Percentiles rank a stretch among this genome's conserved stretches.
These are phyloP conservation scores for Cryptosporidium baileyi DNA, from an alignment of 169 alveolate species.

Conservation along the genomic window DNA sequence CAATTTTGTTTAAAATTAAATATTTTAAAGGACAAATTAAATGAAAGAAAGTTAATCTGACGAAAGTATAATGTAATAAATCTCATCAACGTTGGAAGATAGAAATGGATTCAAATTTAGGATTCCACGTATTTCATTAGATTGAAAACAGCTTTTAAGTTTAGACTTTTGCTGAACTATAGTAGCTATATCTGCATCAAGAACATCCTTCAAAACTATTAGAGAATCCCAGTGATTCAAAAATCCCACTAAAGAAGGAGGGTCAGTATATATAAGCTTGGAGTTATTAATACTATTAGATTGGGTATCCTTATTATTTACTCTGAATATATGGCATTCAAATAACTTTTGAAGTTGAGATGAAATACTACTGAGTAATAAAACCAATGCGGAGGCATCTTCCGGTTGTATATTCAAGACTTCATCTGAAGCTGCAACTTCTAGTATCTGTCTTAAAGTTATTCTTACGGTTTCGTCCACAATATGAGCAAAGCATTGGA, in stretches of 20 bases:
- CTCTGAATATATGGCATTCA: slow-evolving; percentile 33
- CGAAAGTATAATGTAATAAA: slow-evolving; percentile 35
- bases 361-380: slow-evolving; percentile 19
- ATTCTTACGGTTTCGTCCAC: slow-evolving; percentile 33
- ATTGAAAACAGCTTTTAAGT: slow-evolving; percentile 7
- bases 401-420: slow-evolving; percentile 10
- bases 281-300: slow-evolving; percentile 6
- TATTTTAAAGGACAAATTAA: not conserved
- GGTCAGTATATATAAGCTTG: slow-evolving; percentile 30
- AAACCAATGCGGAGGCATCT: slow-evolving; percentile 57
- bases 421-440: slow-evolving; percentile 32
- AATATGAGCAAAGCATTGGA: slow-evolving; percentile 47
- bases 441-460: slow-evolving; percentile 19
- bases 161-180: slow-evolving; percentile 48
- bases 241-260: slow-evolving; percentile 40
- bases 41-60: not conserved
- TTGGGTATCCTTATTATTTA: slow-evolving; percentile 17
- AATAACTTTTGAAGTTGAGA: slow-evolving; percentile 33
- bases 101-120: slow-evolving; percentile 40
- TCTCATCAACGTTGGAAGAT: slow-evolving; percentile 35
- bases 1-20: not conserved
- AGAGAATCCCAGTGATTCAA: slow-evolving; percentile 39
- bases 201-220: slow-evolving; percentile 39
- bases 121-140: slow-evolving; percentile 42
- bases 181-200: slow-evolving; percentile 63